Conservation (phyloP, 169 alveolate genomes). For the Cryptosporidium sp. region DNA sequence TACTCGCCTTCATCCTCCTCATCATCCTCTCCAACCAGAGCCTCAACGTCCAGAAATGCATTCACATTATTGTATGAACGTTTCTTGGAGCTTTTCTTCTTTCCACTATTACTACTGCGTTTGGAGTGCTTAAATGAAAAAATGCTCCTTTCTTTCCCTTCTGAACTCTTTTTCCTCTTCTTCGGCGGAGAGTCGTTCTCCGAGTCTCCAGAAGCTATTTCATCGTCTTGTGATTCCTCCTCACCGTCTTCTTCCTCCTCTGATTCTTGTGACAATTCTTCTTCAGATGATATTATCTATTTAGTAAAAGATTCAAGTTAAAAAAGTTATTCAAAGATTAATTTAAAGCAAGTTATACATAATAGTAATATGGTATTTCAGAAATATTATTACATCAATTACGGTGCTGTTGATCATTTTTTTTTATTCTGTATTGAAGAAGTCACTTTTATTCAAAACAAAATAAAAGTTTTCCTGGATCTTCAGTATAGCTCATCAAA, state of each 20-base stretch:
- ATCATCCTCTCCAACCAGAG: constrained; percentile 86
- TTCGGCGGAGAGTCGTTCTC: constrained; percentile 22
- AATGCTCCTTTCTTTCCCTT: neutral
- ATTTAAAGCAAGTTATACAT: neutral
- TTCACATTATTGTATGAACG: constrained; percentile 11
- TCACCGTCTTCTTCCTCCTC: neutral
- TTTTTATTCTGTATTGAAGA: too few relatives aligned
- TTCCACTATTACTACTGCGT: neutral
- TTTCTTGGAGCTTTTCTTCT: constrained; percentile 13
- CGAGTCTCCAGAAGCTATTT: neutral
- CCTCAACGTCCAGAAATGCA: constrained; percentile 88
- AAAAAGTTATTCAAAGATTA: neutral
- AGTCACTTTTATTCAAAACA: too few relatives aligned
- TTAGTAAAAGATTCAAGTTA: neutral
- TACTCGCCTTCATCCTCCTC: constrained; percentile 87
- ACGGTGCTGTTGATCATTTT: too few relatives aligned
- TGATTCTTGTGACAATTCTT: neutral
- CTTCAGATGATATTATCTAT: constrained; percentile 27
- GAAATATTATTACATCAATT: neutral
- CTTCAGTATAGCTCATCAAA: neutral
- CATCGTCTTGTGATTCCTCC: constrained; percentile 1
- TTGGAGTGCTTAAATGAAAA: neutral
- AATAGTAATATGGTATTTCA: neutral
- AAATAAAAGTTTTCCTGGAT: neutral
- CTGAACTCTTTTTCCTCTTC: neutral